Evolutionary conservation across 2,329 filamentous ascomycete genomes (phyloP).

Genomic region (Teratosphaeria viscida): DNA sequence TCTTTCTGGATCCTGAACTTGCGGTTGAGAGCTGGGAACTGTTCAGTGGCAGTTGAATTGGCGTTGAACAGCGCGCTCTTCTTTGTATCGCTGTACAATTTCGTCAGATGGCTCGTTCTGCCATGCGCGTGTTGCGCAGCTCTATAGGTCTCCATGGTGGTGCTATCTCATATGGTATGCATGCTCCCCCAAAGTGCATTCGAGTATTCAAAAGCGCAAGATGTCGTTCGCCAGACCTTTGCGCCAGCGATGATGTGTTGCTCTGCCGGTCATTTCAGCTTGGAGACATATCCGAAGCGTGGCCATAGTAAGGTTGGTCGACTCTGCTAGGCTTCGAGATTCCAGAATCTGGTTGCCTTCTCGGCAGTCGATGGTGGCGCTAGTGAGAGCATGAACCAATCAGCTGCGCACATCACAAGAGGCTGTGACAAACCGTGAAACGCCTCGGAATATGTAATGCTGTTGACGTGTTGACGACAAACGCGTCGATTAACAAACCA

Average conservation of each 20-base stretch:
- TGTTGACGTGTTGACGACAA: neutral
- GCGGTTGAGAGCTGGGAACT: conserved; percentile 61
- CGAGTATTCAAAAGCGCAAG: neutral
- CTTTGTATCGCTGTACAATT: conserved; percentile 73
- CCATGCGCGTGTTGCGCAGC: conserved; percentile 10
- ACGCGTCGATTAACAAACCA: neutral
- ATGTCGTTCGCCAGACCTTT: no score
- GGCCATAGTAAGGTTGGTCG: neutral
- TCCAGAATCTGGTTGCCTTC: neutral
- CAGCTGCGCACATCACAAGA: neutral
- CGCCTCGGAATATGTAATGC: neutral
- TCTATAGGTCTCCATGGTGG: conserved; percentile 12
- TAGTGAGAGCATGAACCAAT: neutral
- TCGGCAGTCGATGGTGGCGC: neutral
- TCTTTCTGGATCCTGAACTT: conserved; percentile 74
- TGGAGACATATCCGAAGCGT: neutral
- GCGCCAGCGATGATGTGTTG: neutral
- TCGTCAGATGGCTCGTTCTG: conserved; percentile 40
- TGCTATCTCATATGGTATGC: neutral
- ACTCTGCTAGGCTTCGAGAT: neutral
- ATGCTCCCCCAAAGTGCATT: neutral
- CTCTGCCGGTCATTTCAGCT: neutral
- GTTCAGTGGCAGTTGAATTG: conserved; percentile 45
- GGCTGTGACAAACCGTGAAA: neutral
- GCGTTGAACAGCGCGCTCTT: conserved; percentile 52